phyloP scores from a whole-genome alignment of 352 stramenopile genomes.

The Phytophthora cactorum region DNA sequence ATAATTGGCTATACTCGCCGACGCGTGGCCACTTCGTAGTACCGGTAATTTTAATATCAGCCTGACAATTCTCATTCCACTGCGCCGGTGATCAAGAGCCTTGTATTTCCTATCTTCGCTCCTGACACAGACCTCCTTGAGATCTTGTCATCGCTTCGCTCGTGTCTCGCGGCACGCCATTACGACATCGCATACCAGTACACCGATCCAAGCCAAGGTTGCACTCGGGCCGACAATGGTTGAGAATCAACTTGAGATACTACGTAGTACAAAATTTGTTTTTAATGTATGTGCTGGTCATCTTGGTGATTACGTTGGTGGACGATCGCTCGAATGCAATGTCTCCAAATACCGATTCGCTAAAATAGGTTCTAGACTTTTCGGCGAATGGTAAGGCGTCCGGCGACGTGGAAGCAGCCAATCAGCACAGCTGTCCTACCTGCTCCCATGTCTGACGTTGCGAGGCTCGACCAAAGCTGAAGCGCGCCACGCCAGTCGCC shows the following conservation, averaged over 20 bases:
- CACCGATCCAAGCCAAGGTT: no score
- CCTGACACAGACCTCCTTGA: background rate
- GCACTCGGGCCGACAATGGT: no score
- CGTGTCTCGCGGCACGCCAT: no score
- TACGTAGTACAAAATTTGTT: no score
- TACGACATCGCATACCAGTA: no score
- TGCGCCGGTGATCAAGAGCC: background rate
- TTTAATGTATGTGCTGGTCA: background rate
- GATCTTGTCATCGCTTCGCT: no score
- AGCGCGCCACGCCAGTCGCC: slow-evolving; percentile 8
- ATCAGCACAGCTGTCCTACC: slow-evolving; percentile 30
- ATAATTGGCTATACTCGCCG: no score
- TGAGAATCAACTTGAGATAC: no score
- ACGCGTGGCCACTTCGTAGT: no score
- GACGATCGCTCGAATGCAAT: no score
- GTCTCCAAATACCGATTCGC: slow-evolving; percentile 1
- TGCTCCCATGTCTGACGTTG: slow-evolving; percentile 36
- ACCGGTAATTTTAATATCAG: background rate
- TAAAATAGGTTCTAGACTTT: background rate
- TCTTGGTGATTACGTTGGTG: slow-evolving; percentile 11
- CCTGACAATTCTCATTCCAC: background rate
- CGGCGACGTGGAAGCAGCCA: slow-evolving; percentile 8
- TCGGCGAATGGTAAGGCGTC: slow-evolving; percentile 5
- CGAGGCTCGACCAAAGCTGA: slow-evolving; percentile 13
- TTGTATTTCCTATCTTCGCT: background rate